Conservation (phyloP, 768 basidiomycete genomes). For the Lepiota subincarnata region DNA sequence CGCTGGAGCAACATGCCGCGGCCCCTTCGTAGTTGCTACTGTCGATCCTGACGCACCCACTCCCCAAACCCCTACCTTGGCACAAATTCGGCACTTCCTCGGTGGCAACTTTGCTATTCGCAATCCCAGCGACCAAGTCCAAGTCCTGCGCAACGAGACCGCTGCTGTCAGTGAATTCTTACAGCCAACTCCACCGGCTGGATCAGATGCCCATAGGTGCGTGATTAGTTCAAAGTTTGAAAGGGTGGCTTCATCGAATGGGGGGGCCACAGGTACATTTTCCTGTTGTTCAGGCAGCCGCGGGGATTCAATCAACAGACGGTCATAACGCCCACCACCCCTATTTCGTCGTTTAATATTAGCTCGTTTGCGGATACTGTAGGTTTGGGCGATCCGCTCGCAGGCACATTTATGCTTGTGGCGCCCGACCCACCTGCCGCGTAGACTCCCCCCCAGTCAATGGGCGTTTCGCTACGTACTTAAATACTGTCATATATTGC, state of each 20-base stretch:
- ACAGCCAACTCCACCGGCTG: conserved; percentile 41
- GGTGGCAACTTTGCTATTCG: conserved; percentile 31
- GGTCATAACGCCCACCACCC: conserved; percentile 28
- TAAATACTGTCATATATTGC: too few species aligned
- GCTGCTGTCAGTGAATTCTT: conserved; percentile 35
- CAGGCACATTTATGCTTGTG: conserved; percentile 43
- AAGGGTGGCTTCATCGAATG: not conserved
- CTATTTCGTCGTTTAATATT: conserved; percentile 34
- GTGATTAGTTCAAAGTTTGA: conserved; percentile 10
- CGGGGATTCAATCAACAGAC: conserved; percentile 32
- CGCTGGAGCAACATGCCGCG: conserved; percentile 19
- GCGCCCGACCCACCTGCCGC: conserved; percentile 21
- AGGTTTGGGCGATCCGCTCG: conserved; percentile 38
- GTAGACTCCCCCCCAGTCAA: too few species aligned
- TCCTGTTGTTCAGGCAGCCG: conserved; percentile 41
- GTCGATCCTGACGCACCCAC: conserved; percentile 48
- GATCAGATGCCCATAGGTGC: conserved; percentile 40
- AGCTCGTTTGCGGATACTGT: conserved; percentile 35
- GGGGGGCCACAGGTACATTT: conserved; percentile 32
- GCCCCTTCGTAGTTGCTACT: conserved; percentile 39
- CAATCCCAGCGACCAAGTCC: not conserved
- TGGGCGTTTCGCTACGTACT: too few species aligned
- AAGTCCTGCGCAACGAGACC: conserved; percentile 34
- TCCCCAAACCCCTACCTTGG: conserved; percentile 32
- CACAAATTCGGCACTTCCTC: conserved; percentile 44